These are phyloP conservation scores for Chlorella variabilis DNA, from an alignment of 163 green algal genomes.

Conservation along the genomic window DNA sequence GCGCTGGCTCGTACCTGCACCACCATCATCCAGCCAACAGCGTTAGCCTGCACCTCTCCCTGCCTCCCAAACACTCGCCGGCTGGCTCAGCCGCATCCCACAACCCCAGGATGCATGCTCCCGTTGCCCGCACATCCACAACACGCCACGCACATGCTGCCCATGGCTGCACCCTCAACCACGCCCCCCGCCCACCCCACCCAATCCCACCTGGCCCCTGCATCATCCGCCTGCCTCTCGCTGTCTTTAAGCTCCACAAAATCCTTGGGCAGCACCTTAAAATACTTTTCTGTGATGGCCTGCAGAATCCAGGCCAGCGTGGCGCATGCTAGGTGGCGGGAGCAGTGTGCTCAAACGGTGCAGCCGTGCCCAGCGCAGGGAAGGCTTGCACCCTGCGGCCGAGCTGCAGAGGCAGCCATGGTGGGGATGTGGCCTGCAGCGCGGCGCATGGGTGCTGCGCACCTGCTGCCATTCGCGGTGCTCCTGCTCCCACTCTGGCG, in stretches of 20 bases:
- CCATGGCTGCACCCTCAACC: too few species aligned
- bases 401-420: too few species aligned
- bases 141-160: too few species aligned
- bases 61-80: too few species aligned
- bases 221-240: conserved; percentile 29
- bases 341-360: too few species aligned
- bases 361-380: too few species aligned
- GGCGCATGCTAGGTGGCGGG: too few species aligned
- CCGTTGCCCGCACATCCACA: too few species aligned
- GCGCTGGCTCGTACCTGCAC: conserved; percentile 42
- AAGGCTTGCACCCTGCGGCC: background rate
- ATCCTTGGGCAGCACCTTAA: conserved; percentile 12
- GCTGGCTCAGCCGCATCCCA: too few species aligned
- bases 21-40: background rate
- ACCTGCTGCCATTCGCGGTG: conserved; percentile 28
- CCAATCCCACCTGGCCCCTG: background rate
- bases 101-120: background rate
- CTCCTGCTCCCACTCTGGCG: conserved; percentile 48
- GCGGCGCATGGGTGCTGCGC: background rate
- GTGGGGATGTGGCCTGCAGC: too few species aligned
- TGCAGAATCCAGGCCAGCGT: too few species aligned
- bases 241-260: conserved; percentile 32
- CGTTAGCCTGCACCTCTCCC: background rate
- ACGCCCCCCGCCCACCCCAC: too few species aligned
- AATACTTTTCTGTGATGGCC: conserved; percentile 4